Conservation (phyloP, 2,329 filamentous ascomycete genomes). For the Emmonsia crescens region DNA sequence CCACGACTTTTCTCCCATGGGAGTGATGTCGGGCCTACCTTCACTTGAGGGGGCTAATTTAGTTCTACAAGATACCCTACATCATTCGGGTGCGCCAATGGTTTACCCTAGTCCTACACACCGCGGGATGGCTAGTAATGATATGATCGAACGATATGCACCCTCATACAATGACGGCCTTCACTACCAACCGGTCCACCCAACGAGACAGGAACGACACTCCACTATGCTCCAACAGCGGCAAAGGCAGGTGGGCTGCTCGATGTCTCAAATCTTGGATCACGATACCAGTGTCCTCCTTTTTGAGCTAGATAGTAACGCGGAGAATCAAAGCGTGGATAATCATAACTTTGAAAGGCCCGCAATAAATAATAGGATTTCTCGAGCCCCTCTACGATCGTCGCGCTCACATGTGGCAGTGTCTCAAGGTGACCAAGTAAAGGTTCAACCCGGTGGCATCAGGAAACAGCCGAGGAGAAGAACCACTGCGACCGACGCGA, state of each 20-base stretch:
- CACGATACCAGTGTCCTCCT: not conserved
- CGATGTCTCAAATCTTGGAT: not conserved
- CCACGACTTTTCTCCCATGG: constrained; percentile 14
- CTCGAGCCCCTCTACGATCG: constrained; percentile 1
- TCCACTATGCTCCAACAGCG: constrained; percentile 10
- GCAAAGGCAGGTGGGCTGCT: constrained; percentile 11
- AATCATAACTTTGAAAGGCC: constrained; percentile 3
- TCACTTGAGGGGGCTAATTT: constrained; percentile 10
- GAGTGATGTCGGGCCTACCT: constrained; percentile 15
- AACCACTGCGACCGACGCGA: constrained; percentile 45
- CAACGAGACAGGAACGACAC: not conserved
- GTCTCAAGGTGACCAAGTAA: not conserved
- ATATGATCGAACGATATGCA: constrained; percentile 3
- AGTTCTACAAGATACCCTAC: not conserved
- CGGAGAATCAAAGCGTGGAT: constrained; percentile 7
- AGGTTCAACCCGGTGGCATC: not conserved
- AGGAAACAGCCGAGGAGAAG: constrained; percentile 7
- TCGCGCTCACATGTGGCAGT: constrained; percentile 3
- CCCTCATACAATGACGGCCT: not conserved
- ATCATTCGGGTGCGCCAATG: constrained; percentile 4
- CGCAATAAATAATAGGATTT: constrained; percentile 2
- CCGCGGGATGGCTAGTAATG: not conserved
- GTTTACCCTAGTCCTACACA: constrained; percentile 6
- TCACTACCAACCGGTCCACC: constrained; percentile 1
- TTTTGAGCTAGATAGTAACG: constrained; percentile 7